Base-by-base conservation (phyloP, 306 rosid genomes). In the Cyclanthera cordifolia region DNA sequence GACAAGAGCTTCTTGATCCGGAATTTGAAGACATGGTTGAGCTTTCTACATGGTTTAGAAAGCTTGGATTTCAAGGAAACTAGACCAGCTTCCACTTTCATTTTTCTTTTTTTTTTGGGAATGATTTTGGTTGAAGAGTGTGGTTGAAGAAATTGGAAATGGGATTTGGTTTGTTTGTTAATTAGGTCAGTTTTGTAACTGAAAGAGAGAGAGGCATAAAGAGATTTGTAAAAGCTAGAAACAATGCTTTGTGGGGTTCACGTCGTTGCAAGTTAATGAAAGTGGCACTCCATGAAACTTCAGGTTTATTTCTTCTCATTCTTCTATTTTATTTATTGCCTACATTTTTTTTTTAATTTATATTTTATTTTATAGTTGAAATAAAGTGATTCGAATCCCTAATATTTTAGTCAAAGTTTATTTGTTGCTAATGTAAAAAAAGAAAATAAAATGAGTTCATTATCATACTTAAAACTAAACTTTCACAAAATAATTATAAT, bases 1-100 rank as follows among this genome's bases (percentile, higher is more conserved):
- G 63, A 75, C 61, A 84, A 53, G 25, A 82, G 85, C 46, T 77
- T 93, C 76, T 74, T 89, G 37, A 86, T 72, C 43, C 70, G 83
- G 60, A 89, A 72, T 58, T 78, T 85, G 81, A 92, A 80, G 72
- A 83, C n/a, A 28, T 63, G 69, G 32, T 84, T 3, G 34, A 87
- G 41, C 34, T 70, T 89, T 67, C 34, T 79, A 88, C 95, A 86
- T 84, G 95, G 90, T 16, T 60, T 78, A 70, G 80, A 43, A 80
- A 87, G 37, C 96, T 93, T 93, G 82, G 88, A 83, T 78, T 75
- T 78, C 16, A 93, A 86, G 95, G 69, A 75, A 85, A 76, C 71
- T 75, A 81, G 76, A 73, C 82, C 74, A 30, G 32, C 86, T 75
- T 87, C 85, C 78, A 69, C 77, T 77, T 82, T 87, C 96, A 89